Evolutionary conservation across 106 monocot genomes (phyloP).

Genomic region (Alisma plantagoaquatica): DNA sequence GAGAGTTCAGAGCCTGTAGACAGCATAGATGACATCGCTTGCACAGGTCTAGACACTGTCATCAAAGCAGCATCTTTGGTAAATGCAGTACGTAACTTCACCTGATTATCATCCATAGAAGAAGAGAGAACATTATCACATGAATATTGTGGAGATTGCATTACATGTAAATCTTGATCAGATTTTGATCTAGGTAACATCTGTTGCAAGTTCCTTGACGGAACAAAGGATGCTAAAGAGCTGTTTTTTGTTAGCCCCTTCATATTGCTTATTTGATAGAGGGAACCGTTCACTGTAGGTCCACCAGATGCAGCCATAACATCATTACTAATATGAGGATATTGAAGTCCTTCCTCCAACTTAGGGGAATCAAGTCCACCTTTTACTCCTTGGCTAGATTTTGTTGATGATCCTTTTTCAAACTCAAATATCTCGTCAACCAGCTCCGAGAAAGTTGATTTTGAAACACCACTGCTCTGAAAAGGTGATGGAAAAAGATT

Average conservation of each 20-base stretch:
- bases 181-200: slow-evolving; percentile 45
- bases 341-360: slow-evolving; percentile 29
- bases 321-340: slow-evolving; percentile 27
- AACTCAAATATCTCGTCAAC: slow-evolving; percentile 89
- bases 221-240: slow-evolving; percentile 30
- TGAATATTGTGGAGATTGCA: background rate
- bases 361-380: slow-evolving; percentile 28
- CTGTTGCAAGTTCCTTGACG: slow-evolving; percentile 25
- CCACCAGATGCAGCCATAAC: slow-evolving; percentile 19
- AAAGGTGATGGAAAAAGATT: slow-evolving; percentile 30
- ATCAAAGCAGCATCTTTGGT: no score
- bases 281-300: slow-evolving; percentile 16
- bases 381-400: slow-evolving; percentile 28
- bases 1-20: no score
- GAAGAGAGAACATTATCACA: slow-evolving; percentile 17
- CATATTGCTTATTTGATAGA: slow-evolving; percentile 25
- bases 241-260: slow-evolving; percentile 30
- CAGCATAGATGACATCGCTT: no score
- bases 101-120: slow-evolving; percentile 30
- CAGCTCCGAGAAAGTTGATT: slow-evolving; percentile 69
- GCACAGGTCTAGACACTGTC: no score
- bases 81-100: no score
- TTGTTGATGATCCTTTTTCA: slow-evolving; percentile 36
- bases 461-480: slow-evolving; percentile 30
- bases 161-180: slow-evolving; percentile 39